Conservation (phyloP, 352 stramenopile species). For the Pythium myriotylum region DNA sequence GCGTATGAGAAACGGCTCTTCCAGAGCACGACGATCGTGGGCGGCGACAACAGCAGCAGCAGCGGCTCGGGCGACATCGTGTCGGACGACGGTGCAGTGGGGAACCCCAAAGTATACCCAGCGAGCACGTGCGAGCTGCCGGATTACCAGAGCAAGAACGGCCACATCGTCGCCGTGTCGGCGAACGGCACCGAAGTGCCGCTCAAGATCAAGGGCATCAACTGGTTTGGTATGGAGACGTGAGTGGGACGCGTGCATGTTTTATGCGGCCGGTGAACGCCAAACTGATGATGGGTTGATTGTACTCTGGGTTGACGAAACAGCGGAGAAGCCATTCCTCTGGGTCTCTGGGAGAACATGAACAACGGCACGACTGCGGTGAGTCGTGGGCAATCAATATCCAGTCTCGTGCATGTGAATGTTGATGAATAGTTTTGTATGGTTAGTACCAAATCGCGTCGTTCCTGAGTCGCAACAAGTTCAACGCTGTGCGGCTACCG, state of each 20-base stretch:
- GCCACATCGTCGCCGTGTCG: slow-evolving; percentile 55
- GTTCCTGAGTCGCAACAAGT: slow-evolving; percentile 78
- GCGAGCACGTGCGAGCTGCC: slow-evolving; percentile 48
- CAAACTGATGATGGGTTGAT: neutral
- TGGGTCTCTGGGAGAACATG: neutral
- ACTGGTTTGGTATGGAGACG: slow-evolving; percentile 85
- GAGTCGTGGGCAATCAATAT: too few species aligned
- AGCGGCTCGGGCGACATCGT: slow-evolving; percentile 32
- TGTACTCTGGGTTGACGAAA: neutral
- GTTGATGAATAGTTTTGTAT: too few species aligned
- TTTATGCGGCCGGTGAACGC: too few species aligned
- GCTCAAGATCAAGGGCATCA: slow-evolving; percentile 75
- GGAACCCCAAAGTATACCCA: slow-evolving; percentile 23
- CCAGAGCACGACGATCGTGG: slow-evolving; percentile 5
- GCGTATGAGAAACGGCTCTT: slow-evolving; percentile 5
- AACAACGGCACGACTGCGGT: slow-evolving; percentile 1
- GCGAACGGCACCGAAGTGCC: slow-evolving; percentile 65
- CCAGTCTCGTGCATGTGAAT: too few species aligned
- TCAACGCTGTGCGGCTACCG: slow-evolving; percentile 71
- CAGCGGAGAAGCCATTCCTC: neutral
- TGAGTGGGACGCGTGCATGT: slow-evolving; percentile 20
- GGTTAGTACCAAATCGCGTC: slow-evolving; percentile 53
- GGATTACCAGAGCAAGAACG: slow-evolving; percentile 80
- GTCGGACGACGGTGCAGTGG: slow-evolving; percentile 13
- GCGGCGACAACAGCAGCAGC: neutral